Conservation (phyloP, 495 filamentous ascomycete species). For the Letharia columbiana region DNA sequence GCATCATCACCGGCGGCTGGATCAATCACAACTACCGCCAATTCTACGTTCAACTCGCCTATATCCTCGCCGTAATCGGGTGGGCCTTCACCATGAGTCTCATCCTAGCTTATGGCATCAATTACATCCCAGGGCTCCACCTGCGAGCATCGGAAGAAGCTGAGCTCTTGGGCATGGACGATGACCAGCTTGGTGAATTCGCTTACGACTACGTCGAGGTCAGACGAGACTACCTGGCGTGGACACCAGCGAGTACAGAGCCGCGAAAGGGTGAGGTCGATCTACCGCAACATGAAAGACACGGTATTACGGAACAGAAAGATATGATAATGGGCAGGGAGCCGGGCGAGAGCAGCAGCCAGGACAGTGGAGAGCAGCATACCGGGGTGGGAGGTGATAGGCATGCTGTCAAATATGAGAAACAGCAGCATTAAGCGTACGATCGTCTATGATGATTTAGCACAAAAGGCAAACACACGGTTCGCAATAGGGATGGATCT, state of each 20-base stretch:
- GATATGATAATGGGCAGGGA: conserved; percentile 54
- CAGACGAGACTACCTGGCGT: conserved; percentile 91
- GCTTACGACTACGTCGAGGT: conserved; percentile 99
- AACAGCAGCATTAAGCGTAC: not conserved
- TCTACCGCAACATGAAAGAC: conserved; percentile 59
- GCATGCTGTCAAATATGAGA: conserved; percentile 36
- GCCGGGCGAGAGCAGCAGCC: conserved; percentile 43
- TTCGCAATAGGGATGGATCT: not conserved
- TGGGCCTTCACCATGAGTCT: conserved; percentile 83
- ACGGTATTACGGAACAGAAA: conserved; percentile 74
- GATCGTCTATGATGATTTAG: not conserved
- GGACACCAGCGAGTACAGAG: conserved; percentile 77
- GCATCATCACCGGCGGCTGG: conserved; percentile 64
- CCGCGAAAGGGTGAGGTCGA: conserved; percentile 53
- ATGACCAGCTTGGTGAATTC: conserved; percentile 97
- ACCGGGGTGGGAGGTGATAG: conserved; percentile 33
- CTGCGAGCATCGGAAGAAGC: conserved; percentile 91
- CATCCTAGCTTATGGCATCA: conserved; percentile 74
- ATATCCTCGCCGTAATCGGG: conserved; percentile 62
- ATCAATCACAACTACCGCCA: conserved; percentile 82
- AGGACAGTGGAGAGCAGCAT: conserved; percentile 36
- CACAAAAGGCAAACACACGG: not conserved
- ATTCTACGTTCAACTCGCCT: conserved; percentile 87
- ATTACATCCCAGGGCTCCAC: conserved; percentile 80
- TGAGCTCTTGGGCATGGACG: conserved; percentile 97